Base-by-base conservation (phyloP, 768 basidiomycete species). In the Gloeostereum incarnatum region DNA sequence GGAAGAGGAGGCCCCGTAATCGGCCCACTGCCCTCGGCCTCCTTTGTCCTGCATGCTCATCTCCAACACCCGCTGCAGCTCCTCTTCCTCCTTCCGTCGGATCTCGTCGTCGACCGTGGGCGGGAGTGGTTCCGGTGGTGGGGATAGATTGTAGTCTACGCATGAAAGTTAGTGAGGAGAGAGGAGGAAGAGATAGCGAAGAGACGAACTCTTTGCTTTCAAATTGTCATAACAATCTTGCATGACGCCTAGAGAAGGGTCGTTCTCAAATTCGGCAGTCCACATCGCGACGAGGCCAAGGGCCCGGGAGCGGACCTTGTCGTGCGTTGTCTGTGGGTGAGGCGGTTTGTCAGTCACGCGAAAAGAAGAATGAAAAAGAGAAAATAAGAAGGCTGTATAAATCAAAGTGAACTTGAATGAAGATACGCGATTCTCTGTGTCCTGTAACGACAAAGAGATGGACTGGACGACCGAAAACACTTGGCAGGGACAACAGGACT, bases 31-130 rank as follows among this genome's bases (percentile, higher is more conserved):
- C 4, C 53, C 49, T 34, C 88, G 70, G 1, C 91, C 92, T 8
- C 92, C 92, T 45, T 81, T 84, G 54, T 97, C 92, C 39, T 81
- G 78, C 63, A 91, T 81, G n/a, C 85, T 89, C 63, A 96, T 79
- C 52, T 94, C 92, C 19, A 98, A 67, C 0, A 82, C 94, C 4
- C 91, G 78, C 51, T 91, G 87, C 2, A 98, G 77, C 48, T 98
- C 94, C 51, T 94, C 94, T 51, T 97, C 94, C 54, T 98, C 94
- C 42, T 75, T 73, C 9, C 88, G 68, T 9, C 86, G 73, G 30
- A 77, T 74, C 9, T 87, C 88, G 44, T 90, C 89, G 44, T 88
- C 86, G 10, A 79, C 75, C 0, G 73, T 53, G 1, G 76, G 81
- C 0, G 86, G 84, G 3, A 76, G 68, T 11, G 77, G 64, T 50